Conservation (phyloP, 2,329 filamentous ascomycete genomes). For the Exophiala xenobiotica region DNA sequence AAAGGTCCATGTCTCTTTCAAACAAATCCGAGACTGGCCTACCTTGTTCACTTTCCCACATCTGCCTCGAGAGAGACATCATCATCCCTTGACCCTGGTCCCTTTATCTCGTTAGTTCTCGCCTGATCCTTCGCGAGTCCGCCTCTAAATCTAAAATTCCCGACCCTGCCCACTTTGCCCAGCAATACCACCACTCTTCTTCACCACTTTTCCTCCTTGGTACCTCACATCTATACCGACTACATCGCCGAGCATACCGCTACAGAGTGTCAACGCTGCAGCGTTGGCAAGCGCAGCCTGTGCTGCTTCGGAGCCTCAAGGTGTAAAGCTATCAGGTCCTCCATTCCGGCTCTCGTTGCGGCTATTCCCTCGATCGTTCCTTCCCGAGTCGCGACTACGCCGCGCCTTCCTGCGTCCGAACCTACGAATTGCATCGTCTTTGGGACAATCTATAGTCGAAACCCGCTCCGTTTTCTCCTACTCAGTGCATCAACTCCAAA, state of each 20-base stretch:
- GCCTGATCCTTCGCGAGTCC: constrained; percentile 23
- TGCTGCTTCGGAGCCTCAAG: neutral
- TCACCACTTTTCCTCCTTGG: constrained; percentile 9
- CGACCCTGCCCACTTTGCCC: constrained; percentile 8
- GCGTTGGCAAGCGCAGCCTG: neutral
- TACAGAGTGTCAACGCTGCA: neutral
- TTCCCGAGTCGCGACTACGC: no score
- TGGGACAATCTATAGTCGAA: no score
- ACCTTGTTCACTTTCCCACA: constrained; percentile 11
- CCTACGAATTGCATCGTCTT: no score
- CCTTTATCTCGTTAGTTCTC: constrained; percentile 18
- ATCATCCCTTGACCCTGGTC: constrained; percentile 13
- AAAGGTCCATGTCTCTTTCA: constrained; percentile 4
- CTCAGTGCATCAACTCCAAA: no score
- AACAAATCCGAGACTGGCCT: constrained; percentile 11
- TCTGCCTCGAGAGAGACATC: constrained; percentile 7
- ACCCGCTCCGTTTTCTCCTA: no score
- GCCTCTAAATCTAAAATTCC: constrained; percentile 26
- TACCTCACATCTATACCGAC: neutral
- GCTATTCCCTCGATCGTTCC: neutral
- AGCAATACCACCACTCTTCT: constrained; percentile 1
- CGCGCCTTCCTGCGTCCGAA: no score
- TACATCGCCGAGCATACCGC: neutral
- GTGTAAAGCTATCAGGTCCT: no score
- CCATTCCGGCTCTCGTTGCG: no score